Conservation (phyloP, 192 early-diverging fungal genomes). For the Podila epigama region DNA sequence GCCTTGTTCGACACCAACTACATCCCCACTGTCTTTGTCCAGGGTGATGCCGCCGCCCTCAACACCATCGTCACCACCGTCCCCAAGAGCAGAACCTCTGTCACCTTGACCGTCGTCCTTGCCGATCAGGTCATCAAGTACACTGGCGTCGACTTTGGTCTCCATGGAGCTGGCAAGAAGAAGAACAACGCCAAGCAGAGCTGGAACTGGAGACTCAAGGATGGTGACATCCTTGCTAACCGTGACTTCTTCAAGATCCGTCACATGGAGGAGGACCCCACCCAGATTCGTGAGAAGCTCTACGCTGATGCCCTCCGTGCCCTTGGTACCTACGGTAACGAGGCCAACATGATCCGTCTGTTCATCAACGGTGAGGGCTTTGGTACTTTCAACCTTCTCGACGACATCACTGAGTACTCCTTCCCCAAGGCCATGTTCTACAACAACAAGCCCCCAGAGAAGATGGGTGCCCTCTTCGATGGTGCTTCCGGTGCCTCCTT, state of each 20-base stretch:
- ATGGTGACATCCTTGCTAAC: slow-evolving; percentile 20
- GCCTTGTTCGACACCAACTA: slow-evolving; percentile 54
- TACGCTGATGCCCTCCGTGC: slow-evolving; percentile 52
- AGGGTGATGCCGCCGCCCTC: slow-evolving; percentile 27
- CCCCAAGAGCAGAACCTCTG: slow-evolving; percentile 1
- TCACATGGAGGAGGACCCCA: slow-evolving; percentile 59
- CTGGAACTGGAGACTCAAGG: slow-evolving; percentile 50
- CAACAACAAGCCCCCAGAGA: slow-evolving; percentile 23
- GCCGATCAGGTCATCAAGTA: slow-evolving; percentile 46
- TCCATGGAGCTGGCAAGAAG: slow-evolving; percentile 56
- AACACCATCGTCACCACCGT: slow-evolving; percentile 26
- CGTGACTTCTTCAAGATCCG: slow-evolving; percentile 57
- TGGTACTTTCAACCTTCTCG: slow-evolving; percentile 58
- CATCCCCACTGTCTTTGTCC: slow-evolving; percentile 53
- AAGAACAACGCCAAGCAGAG: slow-evolving; percentile 61
- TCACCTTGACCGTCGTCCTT: slow-evolving; percentile 48
- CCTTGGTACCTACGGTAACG: slow-evolving; percentile 53
- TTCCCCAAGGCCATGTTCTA: slow-evolving; percentile 53
- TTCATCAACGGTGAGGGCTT: slow-evolving; percentile 53
- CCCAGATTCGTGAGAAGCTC: slow-evolving; percentile 59
- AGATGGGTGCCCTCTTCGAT: slow-evolving; percentile 52
- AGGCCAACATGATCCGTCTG: slow-evolving; percentile 55
- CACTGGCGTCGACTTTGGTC: slow-evolving; percentile 49
- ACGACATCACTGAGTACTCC: slow-evolving; percentile 54
- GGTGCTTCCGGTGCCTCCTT: slow-evolving; percentile 56